Evolutionary conservation across 768 basidiomycete species (phyloP).

Genomic region (Boletus fagicola): DNA sequence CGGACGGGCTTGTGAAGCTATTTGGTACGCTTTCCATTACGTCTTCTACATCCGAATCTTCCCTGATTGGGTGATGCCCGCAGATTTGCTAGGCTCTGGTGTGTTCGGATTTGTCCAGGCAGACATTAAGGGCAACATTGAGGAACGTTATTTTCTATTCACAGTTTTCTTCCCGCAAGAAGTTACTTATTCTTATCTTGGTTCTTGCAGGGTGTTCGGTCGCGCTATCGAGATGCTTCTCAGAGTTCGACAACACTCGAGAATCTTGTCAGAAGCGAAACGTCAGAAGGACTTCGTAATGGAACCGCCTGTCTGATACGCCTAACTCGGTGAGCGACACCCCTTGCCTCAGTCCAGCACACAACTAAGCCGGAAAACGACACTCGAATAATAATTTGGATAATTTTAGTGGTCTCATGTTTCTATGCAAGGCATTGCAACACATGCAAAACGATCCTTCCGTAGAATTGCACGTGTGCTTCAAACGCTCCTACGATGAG

Average conservation of each 20-base stretch:
- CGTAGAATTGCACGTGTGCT: conserved; percentile 62
- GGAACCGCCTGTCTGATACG: conserved; percentile 64
- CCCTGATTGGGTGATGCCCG: conserved; percentile 14
- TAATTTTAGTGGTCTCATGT: conserved; percentile 55
- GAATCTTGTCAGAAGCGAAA: conserved; percentile 54
- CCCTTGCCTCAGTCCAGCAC: conserved; percentile 20
- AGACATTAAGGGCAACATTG: conserved; percentile 67
- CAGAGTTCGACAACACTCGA: conserved; percentile 56
- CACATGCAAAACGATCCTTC: conserved; percentile 55
- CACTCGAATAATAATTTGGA: conserved; percentile 5
- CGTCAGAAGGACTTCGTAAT: conserved; percentile 40
- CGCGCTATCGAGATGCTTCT: conserved; percentile 44
- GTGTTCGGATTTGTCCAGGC: conserved; percentile 74
- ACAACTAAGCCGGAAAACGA: conserved; percentile 2
- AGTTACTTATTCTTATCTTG: conserved; percentile 13
- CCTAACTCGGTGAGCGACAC: conserved; percentile 52
- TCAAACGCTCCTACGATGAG: conserved; percentile 67
- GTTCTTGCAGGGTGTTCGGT: conserved; percentile 59
- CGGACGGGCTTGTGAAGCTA: conserved; percentile 77
- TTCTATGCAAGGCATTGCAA: conserved; percentile 66
- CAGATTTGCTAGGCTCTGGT: conserved; percentile 66
- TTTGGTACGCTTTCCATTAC: conserved; percentile 52
- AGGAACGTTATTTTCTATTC: conserved; percentile 40
- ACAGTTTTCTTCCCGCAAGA: conserved; percentile 10
- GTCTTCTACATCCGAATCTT: conserved; percentile 12